Evolutionary conservation across 768 basidiomycete species (phyloP), one percentile per base, ranked within the genome.

Genomic region (Trametes cinnabarina): DNA sequence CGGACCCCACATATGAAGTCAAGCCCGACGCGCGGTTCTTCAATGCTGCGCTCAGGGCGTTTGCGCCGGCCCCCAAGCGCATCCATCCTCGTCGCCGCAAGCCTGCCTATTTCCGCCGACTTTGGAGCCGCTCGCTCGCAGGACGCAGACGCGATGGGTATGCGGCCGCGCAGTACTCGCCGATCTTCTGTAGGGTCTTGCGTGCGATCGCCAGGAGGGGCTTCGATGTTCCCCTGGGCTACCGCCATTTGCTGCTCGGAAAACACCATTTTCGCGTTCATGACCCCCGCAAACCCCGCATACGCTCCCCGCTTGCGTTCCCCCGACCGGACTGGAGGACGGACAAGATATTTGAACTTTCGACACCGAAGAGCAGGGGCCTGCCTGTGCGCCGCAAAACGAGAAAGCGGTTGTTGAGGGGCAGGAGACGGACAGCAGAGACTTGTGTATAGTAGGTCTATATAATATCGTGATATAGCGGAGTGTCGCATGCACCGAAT

Each of bases 1-100:
- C 22, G 10, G 14, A 32, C 30, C 3, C 11, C 9, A 30, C 23
- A 40, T 76, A 19, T 81, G 80, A 8, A 58, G 59, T 23, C 30
- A 20, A 37, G 40, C 80, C 82, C 0, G 88, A 91, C 63, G 80
- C 78, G n/a, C 76, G 80, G 43, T 88, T 88, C 67, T 89, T 85
- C 72, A 88, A 87, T 53, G 83, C 83, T 2, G 74, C 82, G 9
- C 70, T 90, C 12, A 69, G 73, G 10, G 71, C 86, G 17, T 67
- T 71, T 58, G 53, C 48, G 8, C 62, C 59, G 5, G 52, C 46
- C 15, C 60, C 52, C 12, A 37, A 40, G 32, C 53, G 20, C 14
- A 15, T 53, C 6, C 15, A 12, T 5, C 23, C 57, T 19, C 47
- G 32, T 2, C 60, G 55, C 35, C 62, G 55, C 1, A 23, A 50